Conservation (phyloP, 768 basidiomycete genomes). For the Fomitopsis serialis region DNA sequence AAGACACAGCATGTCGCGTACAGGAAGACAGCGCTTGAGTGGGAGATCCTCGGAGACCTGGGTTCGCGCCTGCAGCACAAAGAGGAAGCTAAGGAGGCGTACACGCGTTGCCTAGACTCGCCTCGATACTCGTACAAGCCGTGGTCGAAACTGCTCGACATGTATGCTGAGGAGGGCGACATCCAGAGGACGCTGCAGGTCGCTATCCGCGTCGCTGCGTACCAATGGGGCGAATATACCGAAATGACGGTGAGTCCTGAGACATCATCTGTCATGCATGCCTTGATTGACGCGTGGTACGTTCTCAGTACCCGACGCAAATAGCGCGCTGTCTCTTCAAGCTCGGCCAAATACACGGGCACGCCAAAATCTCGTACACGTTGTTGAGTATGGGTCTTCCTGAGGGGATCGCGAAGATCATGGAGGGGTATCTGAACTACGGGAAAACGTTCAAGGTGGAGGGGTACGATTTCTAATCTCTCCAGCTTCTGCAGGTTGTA, state of each 20-base stretch:
- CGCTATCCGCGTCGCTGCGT: conserved; percentile 88
- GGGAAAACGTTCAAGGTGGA: conserved; percentile 86
- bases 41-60: conserved; percentile 97
- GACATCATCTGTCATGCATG: too few species aligned
- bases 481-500: not conserved
- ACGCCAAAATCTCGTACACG: conserved; percentile 91
- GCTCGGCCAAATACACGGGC: conserved; percentile 87
- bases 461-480: conserved; percentile 64
- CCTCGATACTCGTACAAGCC: conserved; percentile 86
- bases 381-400: conserved; percentile 92
- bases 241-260: conserved; percentile 82
- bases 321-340: conserved; percentile 92
- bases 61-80: conserved; percentile 93
- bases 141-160: conserved; percentile 90
- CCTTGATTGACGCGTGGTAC: too few species aligned
- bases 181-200: conserved; percentile 87
- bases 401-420: conserved; percentile 83
- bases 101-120: conserved; percentile 87
- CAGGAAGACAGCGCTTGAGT: conserved; percentile 93
- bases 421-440: conserved; percentile 88
- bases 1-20: conserved; percentile 98
- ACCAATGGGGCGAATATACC: conserved; percentile 85
- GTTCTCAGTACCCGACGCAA: conserved; percentile 85
- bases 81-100: conserved; percentile 98
- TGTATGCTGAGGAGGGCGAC: conserved; percentile 96